Evolutionary conservation across 345 rosid genomes (phyloP).

Genomic region (Jatropha curcas): DNA sequence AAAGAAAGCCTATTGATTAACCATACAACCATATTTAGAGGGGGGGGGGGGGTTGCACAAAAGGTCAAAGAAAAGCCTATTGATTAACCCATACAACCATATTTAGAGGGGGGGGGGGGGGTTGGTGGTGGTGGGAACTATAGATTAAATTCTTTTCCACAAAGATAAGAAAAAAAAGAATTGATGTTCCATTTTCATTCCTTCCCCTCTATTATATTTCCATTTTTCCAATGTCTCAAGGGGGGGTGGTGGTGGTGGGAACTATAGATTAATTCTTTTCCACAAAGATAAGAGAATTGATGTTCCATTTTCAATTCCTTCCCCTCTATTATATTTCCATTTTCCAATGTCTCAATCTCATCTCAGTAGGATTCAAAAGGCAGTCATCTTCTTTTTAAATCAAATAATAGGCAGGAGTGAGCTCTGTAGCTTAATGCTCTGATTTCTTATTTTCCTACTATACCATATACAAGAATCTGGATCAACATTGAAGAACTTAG

Average conservation of each 20-base stretch:
- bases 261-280: not conserved
- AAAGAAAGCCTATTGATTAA: constrained; percentile 18
- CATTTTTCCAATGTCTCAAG: not conserved
- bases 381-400: no score
- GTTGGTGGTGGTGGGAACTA: no score
- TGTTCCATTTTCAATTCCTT: not conserved
- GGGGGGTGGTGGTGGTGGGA: no score
- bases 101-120: not conserved
- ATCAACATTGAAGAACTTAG: not conserved
- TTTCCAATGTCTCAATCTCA: not conserved
- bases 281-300: not conserved
- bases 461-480: not conserved
- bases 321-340: not conserved
- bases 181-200: not conserved
- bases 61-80: constrained; percentile 19
- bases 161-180: not conserved
- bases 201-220: not conserved
- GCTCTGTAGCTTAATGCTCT: not conserved
- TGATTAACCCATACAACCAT: not conserved
- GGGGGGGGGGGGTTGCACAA: no score
- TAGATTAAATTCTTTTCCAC: not conserved
- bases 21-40: not conserved
- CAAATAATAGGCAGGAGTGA: not conserved
- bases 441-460: not conserved
- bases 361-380: not conserved